Evolutionary conservation across 352 stramenopile genomes (phyloP).

Genomic region (Pythium brassicae): DNA sequence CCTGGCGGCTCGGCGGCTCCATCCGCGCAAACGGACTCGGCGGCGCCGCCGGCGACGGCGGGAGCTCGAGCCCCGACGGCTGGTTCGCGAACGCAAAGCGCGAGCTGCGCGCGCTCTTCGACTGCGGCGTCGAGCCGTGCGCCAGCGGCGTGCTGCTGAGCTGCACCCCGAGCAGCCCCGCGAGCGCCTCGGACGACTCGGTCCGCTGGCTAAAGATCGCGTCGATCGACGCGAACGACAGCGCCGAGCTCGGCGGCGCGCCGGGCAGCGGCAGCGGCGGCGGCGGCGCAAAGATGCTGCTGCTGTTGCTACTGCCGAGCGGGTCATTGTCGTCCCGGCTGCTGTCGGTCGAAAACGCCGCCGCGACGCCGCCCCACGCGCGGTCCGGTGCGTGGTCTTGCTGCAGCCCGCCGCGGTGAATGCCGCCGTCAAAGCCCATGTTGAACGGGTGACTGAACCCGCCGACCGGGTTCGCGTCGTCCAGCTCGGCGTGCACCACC

Average conservation of each 20-base stretch:
- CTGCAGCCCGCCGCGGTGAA: constrained; percentile 33
- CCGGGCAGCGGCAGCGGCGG: constrained; percentile 4
- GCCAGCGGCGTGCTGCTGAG: constrained; percentile 40
- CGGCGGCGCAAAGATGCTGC: constrained; percentile 7
- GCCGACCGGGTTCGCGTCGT: constrained; percentile 23
- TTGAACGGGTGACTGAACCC: constrained; percentile 70
- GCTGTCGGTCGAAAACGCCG: constrained; percentile 4
- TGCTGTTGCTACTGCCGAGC: background rate
- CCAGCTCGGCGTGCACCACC: constrained; percentile 23
- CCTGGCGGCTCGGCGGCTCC: constrained; percentile 9
- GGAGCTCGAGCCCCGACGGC: constrained; percentile 16
- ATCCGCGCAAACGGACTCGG: constrained; percentile 17
- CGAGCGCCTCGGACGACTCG: constrained; percentile 69
- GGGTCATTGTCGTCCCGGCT: constrained; percentile 7
- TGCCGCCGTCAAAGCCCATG: constrained; percentile 64
- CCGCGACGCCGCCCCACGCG: constrained; percentile 21
- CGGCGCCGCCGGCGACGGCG: constrained; percentile 5
- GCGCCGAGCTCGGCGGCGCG: constrained; percentile 20
- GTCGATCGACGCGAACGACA: constrained; percentile 80
- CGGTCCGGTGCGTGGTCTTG: constrained; percentile 13
- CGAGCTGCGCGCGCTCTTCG: constrained; percentile 49
- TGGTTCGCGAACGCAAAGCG: constrained; percentile 82
- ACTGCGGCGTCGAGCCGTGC: constrained; percentile 22
- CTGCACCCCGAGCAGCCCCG: constrained; percentile 56
- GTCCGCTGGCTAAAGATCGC: constrained; percentile 77